Conservation (phyloP, 139 green algal genomes). For the Pseudopediastrum boryanum region DNA sequence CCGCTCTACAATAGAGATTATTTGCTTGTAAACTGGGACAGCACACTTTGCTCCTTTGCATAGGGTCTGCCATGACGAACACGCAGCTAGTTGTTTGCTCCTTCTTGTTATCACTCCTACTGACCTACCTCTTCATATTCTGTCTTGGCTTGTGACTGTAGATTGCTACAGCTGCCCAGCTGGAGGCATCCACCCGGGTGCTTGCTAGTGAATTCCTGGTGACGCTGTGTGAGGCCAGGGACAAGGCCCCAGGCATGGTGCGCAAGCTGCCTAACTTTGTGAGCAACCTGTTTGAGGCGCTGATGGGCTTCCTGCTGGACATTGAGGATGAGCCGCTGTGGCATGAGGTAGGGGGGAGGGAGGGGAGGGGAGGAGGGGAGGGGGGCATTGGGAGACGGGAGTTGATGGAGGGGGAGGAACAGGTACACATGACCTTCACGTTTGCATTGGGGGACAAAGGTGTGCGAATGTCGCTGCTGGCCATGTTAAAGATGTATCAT, state of each 20-base stretch:
- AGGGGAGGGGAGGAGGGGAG: background rate
- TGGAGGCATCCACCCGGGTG: constrained; percentile 67
- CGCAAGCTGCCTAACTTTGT: constrained; percentile 90
- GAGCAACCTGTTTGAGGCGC: constrained; percentile 80
- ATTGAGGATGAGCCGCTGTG: constrained; percentile 92
- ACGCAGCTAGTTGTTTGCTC: no score
- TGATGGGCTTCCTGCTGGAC: constrained; percentile 92
- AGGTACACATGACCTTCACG: no score
- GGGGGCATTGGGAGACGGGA: background rate
- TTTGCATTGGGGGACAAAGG: no score
- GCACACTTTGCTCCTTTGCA: no score
- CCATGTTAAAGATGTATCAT: no score
- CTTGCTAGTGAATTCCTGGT: constrained; percentile 95
- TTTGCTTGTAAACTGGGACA: no score
- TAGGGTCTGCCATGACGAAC: no score
- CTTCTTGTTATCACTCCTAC: no score
- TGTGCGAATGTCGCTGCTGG: no score
- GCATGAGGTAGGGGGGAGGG: constrained; percentile 57
- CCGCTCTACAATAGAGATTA: no score
- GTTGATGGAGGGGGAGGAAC: background rate
- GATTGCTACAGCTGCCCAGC: constrained; percentile 45
- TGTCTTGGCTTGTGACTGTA: constrained; percentile 28
- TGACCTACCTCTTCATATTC: no score
- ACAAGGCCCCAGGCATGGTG: constrained; percentile 79
- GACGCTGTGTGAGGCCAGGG: constrained; percentile 92